Base-by-base conservation (phyloP, 148 eudicot genomes). In the Fagopyrum esculentum region DNA sequence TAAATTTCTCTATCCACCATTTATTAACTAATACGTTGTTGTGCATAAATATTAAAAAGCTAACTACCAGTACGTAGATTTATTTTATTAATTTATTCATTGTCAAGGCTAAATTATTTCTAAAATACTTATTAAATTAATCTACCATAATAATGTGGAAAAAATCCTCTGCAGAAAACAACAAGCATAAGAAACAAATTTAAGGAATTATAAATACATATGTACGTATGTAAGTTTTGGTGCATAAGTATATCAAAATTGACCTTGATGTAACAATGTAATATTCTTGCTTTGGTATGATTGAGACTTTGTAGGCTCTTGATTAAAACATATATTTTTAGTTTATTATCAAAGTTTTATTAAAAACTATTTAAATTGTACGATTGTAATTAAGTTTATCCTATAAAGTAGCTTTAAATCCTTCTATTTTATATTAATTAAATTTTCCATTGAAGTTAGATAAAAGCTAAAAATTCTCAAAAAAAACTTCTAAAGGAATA, bases 201-300 rank as follows among this genome's bases (percentile, higher is more conserved):
- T 19, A 66, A 66, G 47, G 47, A 66, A 66, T 66, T 66, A 66
- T 66, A 66, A 35, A 66, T 66, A 66, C 19, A 66, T 15, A 6
- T 5, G 6, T 63, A 63, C 69, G 45, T 66, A 66, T 22, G 45
- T 35, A 13, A 8, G 45, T 40, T 64, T 6, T 43, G 71, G 13
- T 66, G 71, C 46, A 66, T 66, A 46, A 66, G 40, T 66, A 66
- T 40, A 40, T 35, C 47, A 40, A 66, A 40, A 66, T 13, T 13
- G 19, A 10, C 44, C 30, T 66, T 66, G 71, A 66, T 66, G 19
- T 66, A 40, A 11, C 19, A 66, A 35, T 66, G 71, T 46, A 66
- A 66, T 66, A 35, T 66, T 66, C 71, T 66, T 40, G 7, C 46
- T 66, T 66, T 66, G 71, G 71, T 66, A 66, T 66, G 71, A 66